A percentile compares a stretch with the other conserved stretches of the same genome.
Conservation (phyloP, 768 basidiomycete genomes). For the Pisolithus orientalis region DNA sequence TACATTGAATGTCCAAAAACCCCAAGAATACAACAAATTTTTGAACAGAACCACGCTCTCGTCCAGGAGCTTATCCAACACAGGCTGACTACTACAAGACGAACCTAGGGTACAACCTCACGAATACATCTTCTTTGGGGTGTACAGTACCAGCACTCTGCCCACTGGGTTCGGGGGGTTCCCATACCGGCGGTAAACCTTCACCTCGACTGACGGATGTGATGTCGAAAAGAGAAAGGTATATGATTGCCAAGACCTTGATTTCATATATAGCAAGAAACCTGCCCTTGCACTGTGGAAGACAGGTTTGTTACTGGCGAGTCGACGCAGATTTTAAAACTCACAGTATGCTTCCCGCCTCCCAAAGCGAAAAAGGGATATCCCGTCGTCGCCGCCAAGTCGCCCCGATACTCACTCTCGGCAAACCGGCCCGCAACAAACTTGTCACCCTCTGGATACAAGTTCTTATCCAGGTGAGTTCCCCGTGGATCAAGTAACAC, state of each 20-base stretch:
- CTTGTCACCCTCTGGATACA: constrained; percentile 6
- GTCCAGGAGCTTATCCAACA: too few relatives aligned
- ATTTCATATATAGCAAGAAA: not conserved
- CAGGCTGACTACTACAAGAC: not conserved
- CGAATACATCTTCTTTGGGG: not conserved
- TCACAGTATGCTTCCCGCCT: constrained; percentile 13
- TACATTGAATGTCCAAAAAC: too few relatives aligned
- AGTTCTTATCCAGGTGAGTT: constrained; percentile 11
- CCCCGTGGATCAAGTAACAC: constrained; percentile 14
- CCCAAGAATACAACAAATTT: too few relatives aligned
- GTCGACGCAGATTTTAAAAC: not conserved
- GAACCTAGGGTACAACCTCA: not conserved
- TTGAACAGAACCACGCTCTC: too few relatives aligned
- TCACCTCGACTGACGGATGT: not conserved
- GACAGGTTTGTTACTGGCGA: not conserved
- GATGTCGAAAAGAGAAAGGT: not conserved
- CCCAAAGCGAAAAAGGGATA: constrained; percentile 12
- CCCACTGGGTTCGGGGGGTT: not conserved
- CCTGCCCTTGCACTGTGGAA: not conserved
- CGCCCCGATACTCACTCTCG: constrained; percentile 8
- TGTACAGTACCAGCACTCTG: not conserved
- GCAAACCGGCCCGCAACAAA: constrained; percentile 19
- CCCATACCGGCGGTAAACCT: not conserved
- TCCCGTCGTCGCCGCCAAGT: constrained; percentile 7
- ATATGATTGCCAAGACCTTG: not conserved